phyloP scores from a whole-genome alignment of 202 grass and related monocot genomes.

The Dendrocalamus latiflorus region DNA sequence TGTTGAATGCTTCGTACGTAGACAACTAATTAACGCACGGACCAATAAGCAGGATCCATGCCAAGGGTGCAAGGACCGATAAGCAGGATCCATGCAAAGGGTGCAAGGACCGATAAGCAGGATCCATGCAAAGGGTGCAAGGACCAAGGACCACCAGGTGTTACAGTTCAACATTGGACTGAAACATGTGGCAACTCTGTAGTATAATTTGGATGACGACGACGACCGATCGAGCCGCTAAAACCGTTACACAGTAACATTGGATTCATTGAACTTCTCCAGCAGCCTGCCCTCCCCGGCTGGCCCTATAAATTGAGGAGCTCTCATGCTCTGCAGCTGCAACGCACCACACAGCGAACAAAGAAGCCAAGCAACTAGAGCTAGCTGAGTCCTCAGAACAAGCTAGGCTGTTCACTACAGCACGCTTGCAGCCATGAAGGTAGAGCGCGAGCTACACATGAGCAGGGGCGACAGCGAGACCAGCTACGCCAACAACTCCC shows the following conservation, averaged over 20 bases:
- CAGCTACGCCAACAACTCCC: conserved; percentile 60
- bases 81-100: not conserved
- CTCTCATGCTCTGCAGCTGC: not conserved
- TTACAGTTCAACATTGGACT: not conserved
- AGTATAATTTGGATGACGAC: not conserved
- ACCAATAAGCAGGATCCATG: not conserved
- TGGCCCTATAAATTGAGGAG: not conserved
- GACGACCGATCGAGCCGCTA: not conserved
- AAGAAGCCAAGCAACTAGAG: not conserved
- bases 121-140: not conserved
- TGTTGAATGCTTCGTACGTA: not conserved
- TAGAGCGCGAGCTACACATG: conserved; percentile 57
- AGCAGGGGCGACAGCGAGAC: conserved; percentile 27
- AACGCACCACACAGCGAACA: not conserved
- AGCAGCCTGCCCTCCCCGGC: not conserved
- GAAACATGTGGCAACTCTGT: not conserved
- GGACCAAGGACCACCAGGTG: not conserved
- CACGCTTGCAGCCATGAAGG: conserved; percentile 20
- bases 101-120: not conserved
- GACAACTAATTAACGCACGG: not conserved
- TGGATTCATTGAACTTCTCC: not conserved
- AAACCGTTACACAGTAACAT: not conserved
- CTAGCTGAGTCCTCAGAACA: not conserved
- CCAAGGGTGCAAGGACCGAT: not conserved
- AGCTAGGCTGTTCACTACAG: not conserved